These are phyloP conservation scores for Fusarium piperis DNA, from an alignment of 2,329 filamentous ascomycete species.

Conservation along the genomic window DNA sequence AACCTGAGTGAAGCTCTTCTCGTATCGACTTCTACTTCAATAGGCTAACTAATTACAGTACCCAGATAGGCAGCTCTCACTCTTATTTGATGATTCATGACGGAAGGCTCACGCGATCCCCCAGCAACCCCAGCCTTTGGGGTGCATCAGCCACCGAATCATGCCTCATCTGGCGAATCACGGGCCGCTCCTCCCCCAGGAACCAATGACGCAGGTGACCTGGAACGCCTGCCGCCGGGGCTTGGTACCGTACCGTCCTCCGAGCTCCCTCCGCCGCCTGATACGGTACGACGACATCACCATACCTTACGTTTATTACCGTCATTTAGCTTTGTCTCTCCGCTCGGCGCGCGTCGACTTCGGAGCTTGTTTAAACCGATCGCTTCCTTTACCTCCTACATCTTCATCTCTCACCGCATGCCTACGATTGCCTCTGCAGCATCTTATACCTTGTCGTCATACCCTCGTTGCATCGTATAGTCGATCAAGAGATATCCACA, in stretches of 20 bases:
- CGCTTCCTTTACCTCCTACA: background rate
- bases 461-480: conserved; percentile 24
- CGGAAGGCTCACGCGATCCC: conserved; percentile 12
- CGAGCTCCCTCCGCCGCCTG: conserved; percentile 25
- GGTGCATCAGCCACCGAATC: conserved; percentile 19
- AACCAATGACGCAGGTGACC: conserved; percentile 41
- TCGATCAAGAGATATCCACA: conserved; percentile 17
- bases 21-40: background rate
- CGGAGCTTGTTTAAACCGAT: conserved; percentile 11
- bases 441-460: conserved; percentile 16
- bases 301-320: conserved; percentile 20
- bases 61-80: background rate
- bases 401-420: conserved; percentile 12
- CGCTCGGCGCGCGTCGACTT: conserved; percentile 10
- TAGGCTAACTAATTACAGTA: background rate
- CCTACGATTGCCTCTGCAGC: conserved; percentile 24
- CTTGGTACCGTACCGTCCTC: conserved; percentile 12
- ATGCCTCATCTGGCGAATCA: conserved; percentile 24
- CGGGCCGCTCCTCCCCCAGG: background rate
- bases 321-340: conserved; percentile 19
- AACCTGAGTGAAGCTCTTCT: background rate
- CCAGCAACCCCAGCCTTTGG: conserved; percentile 19
- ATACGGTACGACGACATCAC: conserved; percentile 24
- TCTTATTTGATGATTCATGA: conserved; percentile 30
- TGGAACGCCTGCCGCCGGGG: conserved; percentile 12